Percentiles rank a stretch among this genome's conserved stretches.
Conservation (phyloP, 768 basidiomycete genomes). For the Mycena indigotica region DNA sequence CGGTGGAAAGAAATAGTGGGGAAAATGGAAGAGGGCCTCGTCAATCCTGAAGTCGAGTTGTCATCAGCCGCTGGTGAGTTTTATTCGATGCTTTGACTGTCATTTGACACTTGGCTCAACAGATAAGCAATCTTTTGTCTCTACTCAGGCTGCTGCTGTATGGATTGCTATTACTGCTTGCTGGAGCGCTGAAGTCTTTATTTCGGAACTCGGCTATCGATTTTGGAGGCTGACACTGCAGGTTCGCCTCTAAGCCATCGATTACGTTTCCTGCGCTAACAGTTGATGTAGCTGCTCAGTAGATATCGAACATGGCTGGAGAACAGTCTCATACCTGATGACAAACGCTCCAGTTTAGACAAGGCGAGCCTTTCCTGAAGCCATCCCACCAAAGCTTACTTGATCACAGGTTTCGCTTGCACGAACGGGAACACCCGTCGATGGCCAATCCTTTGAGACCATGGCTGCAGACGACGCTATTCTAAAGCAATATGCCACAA, state of each 20-base stretch:
- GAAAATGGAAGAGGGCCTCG: conserved; percentile 70
- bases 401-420: too few species aligned
- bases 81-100: conserved; percentile 3
- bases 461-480: conserved; percentile 63
- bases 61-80: conserved; percentile 43
- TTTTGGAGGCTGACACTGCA: conserved; percentile 95
- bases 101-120: background rate
- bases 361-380: too few species aligned
- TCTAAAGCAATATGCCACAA: conserved; percentile 65
- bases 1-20: conserved; percentile 93
- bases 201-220: conserved; percentile 77
- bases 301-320: conserved; percentile 83
- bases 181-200: conserved; percentile 86
- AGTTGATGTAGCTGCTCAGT: conserved; percentile 71
- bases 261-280: conserved; percentile 2
- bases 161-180: conserved; percentile 77
- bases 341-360: conserved; percentile 44
- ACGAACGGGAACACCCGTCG: too few species aligned
- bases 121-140: conserved; percentile 48
- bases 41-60: conserved; percentile 43
- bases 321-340: conserved; percentile 46
- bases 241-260: conserved; percentile 41
- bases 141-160: conserved; percentile 64
- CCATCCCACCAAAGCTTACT: too few species aligned
- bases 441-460: conserved; percentile 55